Percentiles rank a stretch among this genome's conserved stretches.
Conservation (phyloP, 768 basidiomycete genomes). For the Boletus speciosus region DNA sequence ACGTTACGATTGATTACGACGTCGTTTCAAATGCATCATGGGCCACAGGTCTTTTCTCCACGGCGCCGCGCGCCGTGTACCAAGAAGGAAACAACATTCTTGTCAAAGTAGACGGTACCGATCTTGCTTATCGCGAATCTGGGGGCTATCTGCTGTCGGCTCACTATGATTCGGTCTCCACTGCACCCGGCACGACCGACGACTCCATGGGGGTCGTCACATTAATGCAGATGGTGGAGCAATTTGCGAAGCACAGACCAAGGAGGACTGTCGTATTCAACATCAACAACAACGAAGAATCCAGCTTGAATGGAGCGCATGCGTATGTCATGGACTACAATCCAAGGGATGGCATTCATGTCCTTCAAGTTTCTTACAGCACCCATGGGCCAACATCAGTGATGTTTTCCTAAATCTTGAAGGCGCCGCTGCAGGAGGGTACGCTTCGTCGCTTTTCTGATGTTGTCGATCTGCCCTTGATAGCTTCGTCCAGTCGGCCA, state of each 20-base stretch:
- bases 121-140: constrained; percentile 28
- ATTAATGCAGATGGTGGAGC: constrained; percentile 60
- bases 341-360: not conserved
- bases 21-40: constrained; percentile 48
- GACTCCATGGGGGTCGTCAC: constrained; percentile 73
- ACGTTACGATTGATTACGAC: constrained; percentile 54
- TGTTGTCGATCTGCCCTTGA: not conserved
- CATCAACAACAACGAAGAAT: constrained; percentile 84
- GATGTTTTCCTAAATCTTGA: constrained; percentile 78
- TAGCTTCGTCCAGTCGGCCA: constrained; percentile 50
- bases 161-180: constrained; percentile 80
- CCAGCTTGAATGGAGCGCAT: constrained; percentile 70
- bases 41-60: constrained; percentile 23
- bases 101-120: constrained; percentile 57
- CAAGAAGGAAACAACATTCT: constrained; percentile 69
- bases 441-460: constrained; percentile 13
- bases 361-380: constrained; percentile 55
- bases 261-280: constrained; percentile 72
- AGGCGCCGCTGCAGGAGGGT: constrained; percentile 80
- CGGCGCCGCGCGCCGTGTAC: constrained; percentile 36
- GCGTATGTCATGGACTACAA: constrained; percentile 37
- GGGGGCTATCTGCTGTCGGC: constrained; percentile 70
- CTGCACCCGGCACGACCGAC: constrained; percentile 72
- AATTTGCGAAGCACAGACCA: constrained; percentile 47
- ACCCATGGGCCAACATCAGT: constrained; percentile 68